phyloP scores from a whole-genome alignment of 768 basidiomycete genomes.

The Cystofilobasidium ferigula region DNA sequence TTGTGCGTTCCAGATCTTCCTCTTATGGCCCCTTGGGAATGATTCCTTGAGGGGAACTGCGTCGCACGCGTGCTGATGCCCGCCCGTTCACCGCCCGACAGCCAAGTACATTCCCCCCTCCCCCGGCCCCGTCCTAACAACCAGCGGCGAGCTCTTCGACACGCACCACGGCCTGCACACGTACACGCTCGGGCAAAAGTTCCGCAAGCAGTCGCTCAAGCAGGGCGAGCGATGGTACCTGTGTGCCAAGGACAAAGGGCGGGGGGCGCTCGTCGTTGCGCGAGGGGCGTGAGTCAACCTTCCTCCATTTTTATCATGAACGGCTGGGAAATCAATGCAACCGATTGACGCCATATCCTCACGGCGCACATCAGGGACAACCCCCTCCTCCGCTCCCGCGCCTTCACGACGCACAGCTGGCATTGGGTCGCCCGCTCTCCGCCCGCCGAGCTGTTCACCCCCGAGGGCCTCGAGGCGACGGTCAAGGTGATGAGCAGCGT shows the following conservation, averaged over 20 bases:
- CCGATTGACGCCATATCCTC: background rate
- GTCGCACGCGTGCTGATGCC: background rate
- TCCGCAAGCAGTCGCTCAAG: constrained; percentile 52
- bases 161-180: constrained; percentile 67
- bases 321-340: too few species aligned
- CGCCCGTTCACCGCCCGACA: constrained; percentile 33
- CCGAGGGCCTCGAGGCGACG: constrained; percentile 45
- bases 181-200: constrained; percentile 75
- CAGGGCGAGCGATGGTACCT: constrained; percentile 55
- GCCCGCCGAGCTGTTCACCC: constrained; percentile 31
- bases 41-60: background rate
- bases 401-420: constrained; percentile 45
- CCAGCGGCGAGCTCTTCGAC: constrained; percentile 50
- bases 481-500: constrained; percentile 57
- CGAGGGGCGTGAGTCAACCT: constrained; percentile 50
- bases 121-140: constrained; percentile 48
- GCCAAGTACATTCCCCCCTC: constrained; percentile 64
- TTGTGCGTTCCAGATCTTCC: too few species aligned
- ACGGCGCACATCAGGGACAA: constrained; percentile 46
- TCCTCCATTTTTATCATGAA: too few species aligned
- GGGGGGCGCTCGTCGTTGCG: constrained; percentile 65
- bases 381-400: constrained; percentile 44
- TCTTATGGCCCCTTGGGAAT: background rate
- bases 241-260: constrained; percentile 52
- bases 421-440: constrained; percentile 60